Base-by-base conservation (phyloP, 129 eudicot genomes). In the Arctium minus region DNA sequence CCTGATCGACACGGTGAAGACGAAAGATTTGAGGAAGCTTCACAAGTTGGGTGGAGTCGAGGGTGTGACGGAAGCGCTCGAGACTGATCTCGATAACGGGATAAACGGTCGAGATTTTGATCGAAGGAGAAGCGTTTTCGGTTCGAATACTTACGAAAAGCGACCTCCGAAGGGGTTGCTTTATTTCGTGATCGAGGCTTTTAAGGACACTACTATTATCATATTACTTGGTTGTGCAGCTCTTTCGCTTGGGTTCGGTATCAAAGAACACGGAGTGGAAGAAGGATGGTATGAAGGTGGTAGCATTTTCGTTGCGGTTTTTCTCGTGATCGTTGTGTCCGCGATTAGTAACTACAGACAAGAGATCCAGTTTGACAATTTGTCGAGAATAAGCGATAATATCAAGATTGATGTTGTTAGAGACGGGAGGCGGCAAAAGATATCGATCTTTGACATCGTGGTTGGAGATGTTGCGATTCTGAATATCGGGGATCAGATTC, bases 221-320 rank as follows among this genome's bases (percentile, higher is more conserved):
- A 94, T 94, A 82, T 83, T 94, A 2, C 85, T 94, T 2, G 91
- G 56, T 1, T 88, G 94, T 7, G 98, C 98, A 1, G 88, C 86
- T 46, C 89, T 94, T 13, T 87, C 98, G 42, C 92, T 94, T 3
- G 92, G 88, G 30, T 90, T 94, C 60, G 98, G 98, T 2, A 89
- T 92, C 64, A 89, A 88, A 77, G 90, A 89, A 42, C 78, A 94
- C 31, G 97, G 98, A 0, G 29, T 64, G 2, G 31, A 83, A 72
- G 92, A 92, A 27, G 98, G 97, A 12, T 92, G 97, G 96, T 94
- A 92, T 2, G 97, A 94, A 67, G 97, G 98, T 0, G 98, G 97
- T 12, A 94, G 98, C 82, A 92, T 94, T 53, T 80, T 92, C 53
- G 74, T 94, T 1, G 98, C 98, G 0, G 98, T 94, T 36, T 92